Evolutionary conservation across 371 early-diverging fungal species (phyloP), one percentile per base, ranked within the genome.

Genomic region (Zopfochytrium polystomum): DNA sequence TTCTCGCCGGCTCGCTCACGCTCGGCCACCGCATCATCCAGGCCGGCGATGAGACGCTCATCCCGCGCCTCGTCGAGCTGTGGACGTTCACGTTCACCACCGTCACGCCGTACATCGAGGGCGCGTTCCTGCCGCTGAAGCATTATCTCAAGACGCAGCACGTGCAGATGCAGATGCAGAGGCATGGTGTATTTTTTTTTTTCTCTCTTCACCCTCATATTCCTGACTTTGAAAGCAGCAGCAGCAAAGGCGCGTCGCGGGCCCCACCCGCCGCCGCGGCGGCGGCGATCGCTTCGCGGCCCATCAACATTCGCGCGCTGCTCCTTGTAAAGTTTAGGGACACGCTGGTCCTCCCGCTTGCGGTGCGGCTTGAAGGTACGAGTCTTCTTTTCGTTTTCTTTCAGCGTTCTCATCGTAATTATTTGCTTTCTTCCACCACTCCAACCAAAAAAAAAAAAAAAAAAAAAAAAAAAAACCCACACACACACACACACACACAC

Each of bases 11-110:
- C 15, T 86, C 88, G 85, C 75, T 85, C 56, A 87, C 85, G 1
- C 65, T 91, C 20, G 85, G 85, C 55, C 81, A 85, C 9, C 87
- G 86, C 59, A 80, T 91, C 61, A 74, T 81, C 42, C 82, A 83
- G 44, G 88, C 86, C 3, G 83, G 82, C 1, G 88, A 88, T 38
- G 90, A 90, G 49, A 83, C 78, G 34, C 65, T 90, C 46, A 75
- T 85, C 23, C 82, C 81, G 32, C 83, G 91, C 13, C 58, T 92
- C 25, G 88, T 88, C 0, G 88, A 88, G 45, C 83, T 88, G 31
- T 93, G 93, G 93, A 86, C 86, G 2, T 89, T 90, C 66, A 87
- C 88, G 65, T 89, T 87, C 56, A 87, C 88, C 0, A 88, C 88
- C 42, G 90, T 90, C 1, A 71, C 92, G 38, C 93, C 92, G 54